A percentile compares a stretch with the other conserved stretches of the same genome.
phyloP scores from a whole-genome alignment of 1,284 basidiomycete species.

The Papiliotrema laurentii region DNA sequence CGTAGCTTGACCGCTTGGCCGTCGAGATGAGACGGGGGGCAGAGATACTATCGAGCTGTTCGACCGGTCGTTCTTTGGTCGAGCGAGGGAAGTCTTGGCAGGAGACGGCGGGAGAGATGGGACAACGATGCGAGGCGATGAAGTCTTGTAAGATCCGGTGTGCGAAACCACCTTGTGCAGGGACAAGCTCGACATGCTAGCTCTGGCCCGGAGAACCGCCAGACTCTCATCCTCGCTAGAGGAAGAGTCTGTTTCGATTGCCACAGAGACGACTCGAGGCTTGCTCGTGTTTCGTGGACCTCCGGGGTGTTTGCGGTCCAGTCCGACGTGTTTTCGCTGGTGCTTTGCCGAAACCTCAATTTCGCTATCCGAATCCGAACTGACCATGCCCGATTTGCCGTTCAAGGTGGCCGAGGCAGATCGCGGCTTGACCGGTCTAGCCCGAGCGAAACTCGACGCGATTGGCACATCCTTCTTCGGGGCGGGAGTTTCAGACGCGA shows the following conservation, averaged over 20 bases:
- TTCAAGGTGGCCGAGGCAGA: neutral
- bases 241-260: neutral
- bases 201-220: slow-evolving; percentile 6
- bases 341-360: neutral
- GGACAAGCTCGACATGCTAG: slow-evolving; percentile 3
- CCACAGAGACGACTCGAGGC: neutral
- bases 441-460: slow-evolving; percentile 1
- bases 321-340: neutral
- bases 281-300: slow-evolving; percentile 1
- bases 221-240: slow-evolving; percentile 18
- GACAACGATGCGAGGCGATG: neutral
- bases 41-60: too few species aligned
- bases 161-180: slow-evolving; percentile 4
- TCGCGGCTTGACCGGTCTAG: neutral
- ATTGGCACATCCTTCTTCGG: neutral
- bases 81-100: too few species aligned
- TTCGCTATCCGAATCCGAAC: neutral
- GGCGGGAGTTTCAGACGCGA: too few species aligned
- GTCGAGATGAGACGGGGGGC: too few species aligned
- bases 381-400: neutral
- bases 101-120: too few species aligned
- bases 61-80: too few species aligned
- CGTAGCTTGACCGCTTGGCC: too few species aligned
- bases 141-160: too few species aligned
- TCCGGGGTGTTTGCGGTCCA: neutral